A percentile compares a stretch with the other conserved stretches of the same genome.
phyloP scores from a whole-genome alignment of 2,329 filamentous ascomycete genomes.

The Aspergillus spinulosporus region DNA sequence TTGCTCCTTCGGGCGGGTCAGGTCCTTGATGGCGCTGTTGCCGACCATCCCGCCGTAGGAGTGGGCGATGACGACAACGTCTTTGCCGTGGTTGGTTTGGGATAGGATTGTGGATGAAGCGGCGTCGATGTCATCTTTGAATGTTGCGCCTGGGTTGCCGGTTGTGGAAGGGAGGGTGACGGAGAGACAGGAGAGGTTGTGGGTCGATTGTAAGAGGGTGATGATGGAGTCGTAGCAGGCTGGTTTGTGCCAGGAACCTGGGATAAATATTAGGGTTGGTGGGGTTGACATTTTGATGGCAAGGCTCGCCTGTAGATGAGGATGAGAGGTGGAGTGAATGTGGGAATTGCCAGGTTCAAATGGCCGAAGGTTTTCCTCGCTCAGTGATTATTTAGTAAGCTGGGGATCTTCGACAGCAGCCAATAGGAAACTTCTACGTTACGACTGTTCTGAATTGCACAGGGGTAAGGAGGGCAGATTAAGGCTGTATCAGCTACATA shows the following conservation, averaged over 20 bases:
- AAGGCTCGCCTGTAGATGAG: too few species aligned
- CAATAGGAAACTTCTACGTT: too few species aligned
- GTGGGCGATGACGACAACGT: slow-evolving; percentile 52
- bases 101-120: slow-evolving; percentile 38
- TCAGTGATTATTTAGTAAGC: too few species aligned
- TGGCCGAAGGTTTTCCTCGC: too few species aligned
- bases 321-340: too few species aligned
- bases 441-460: too few species aligned
- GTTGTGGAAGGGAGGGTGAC: slow-evolving; percentile 45
- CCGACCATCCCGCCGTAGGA: slow-evolving; percentile 54
- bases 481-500: too few species aligned
- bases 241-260: slow-evolving; percentile 51
- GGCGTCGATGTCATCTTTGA: slow-evolving; percentile 46
- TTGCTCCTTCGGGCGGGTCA: slow-evolving; percentile 29
- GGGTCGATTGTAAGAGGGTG: slow-evolving; percentile 34
- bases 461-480: too few species aligned
- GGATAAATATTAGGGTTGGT: slow-evolving; percentile 49
- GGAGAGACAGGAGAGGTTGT: slow-evolving; percentile 34
- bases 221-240: slow-evolving; percentile 41
- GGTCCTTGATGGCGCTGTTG: slow-evolving; percentile 48
- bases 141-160: slow-evolving; percentile 37
- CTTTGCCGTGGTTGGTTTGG: slow-evolving; percentile 39
- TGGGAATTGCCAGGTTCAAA: too few species aligned
- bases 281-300: slow-evolving; percentile 7
- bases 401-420: too few species aligned